Evolutionary conservation across 192 early-diverging fungal species (phyloP).

Genomic region (Coemansia sp.): DNA sequence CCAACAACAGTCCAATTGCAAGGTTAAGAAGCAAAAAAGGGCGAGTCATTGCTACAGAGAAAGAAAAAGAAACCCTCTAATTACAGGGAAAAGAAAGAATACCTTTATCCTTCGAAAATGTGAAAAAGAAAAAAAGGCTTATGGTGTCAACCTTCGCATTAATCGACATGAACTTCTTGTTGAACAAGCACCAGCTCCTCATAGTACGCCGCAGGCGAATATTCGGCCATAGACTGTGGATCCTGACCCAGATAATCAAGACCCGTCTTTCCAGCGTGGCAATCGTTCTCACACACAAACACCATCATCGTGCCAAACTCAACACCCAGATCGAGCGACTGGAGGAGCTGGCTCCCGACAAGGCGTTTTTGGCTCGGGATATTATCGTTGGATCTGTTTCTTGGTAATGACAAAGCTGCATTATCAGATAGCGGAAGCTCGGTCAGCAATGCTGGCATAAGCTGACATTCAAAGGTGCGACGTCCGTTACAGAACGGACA

Average conservation of each 20-base stretch:
- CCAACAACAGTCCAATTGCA: slow-evolving; percentile 33
- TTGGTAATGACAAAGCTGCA: slow-evolving; percentile 4
- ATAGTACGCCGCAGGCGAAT: slow-evolving; percentile 31
- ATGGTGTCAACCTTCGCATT: neutral
- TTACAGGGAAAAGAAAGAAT: no score
- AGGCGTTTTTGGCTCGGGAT: slow-evolving; percentile 7
- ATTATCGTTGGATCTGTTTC: no score
- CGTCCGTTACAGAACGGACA: slow-evolving; percentile 67
- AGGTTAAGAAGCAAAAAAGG: slow-evolving; percentile 18
- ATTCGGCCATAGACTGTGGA: slow-evolving; percentile 15
- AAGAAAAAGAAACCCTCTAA: neutral
- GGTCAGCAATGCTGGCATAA: slow-evolving; percentile 85
- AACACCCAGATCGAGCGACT: slow-evolving; percentile 67
- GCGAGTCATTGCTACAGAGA: neutral
- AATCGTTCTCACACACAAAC: slow-evolving; percentile 78
- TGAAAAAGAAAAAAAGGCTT: no score
- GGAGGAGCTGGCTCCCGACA: slow-evolving; percentile 34
- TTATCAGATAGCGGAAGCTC: slow-evolving; percentile 64
- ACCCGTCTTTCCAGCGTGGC: slow-evolving; percentile 55
- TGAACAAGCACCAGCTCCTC: slow-evolving; percentile 45
- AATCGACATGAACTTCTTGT: slow-evolving; percentile 31
- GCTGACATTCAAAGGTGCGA: slow-evolving; percentile 85
- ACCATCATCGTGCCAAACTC: slow-evolving; percentile 89
- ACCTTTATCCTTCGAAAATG: no score
- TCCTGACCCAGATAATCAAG: slow-evolving; percentile 25